phyloP scores from a whole-genome alignment of 306 rosid species.

The Hippophae gyantsensis region DNA sequence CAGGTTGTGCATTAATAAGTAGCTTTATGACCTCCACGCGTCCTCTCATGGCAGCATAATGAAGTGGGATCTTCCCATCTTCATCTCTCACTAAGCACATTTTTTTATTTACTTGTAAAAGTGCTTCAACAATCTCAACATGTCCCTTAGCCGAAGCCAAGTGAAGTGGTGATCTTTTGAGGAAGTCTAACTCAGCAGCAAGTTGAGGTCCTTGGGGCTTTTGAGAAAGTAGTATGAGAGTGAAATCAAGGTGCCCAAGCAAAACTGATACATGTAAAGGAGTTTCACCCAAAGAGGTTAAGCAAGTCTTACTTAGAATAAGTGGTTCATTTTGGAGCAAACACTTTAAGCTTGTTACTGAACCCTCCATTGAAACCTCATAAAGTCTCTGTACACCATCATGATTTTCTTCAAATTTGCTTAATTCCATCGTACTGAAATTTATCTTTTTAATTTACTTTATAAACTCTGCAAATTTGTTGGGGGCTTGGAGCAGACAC shows the following conservation, averaged over 20 bases:
- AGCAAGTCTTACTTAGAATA: not conserved
- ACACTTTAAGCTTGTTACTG: not conserved
- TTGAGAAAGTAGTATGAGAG: not conserved
- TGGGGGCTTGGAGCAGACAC: no score
- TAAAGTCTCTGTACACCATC: not conserved
- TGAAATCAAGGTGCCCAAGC: constrained; percentile 1
- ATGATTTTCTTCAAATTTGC: no score
- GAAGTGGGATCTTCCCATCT: constrained; percentile 6
- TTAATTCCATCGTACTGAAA: no score
- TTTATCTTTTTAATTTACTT: no score
- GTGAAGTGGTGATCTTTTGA: constrained; percentile 1
- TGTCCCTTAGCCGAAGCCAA: constrained; percentile 17
- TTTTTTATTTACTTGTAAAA: not conserved
- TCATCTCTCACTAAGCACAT: not conserved
- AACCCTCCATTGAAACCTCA: not conserved
- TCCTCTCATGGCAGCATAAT: constrained; percentile 6
- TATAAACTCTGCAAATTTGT: no score
- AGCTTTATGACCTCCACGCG: not conserved
- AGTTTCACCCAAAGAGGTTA: not conserved
- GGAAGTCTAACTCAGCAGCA: constrained; percentile 1
- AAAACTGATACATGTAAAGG: constrained; percentile 16
- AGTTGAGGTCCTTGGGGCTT: constrained; percentile 2
- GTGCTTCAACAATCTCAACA: not conserved
- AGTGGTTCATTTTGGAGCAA: constrained; percentile 5
- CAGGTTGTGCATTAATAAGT: not conserved